Evolutionary conservation across 768 basidiomycete genomes (phyloP).

Genomic region (Boletus bicolor): DNA sequence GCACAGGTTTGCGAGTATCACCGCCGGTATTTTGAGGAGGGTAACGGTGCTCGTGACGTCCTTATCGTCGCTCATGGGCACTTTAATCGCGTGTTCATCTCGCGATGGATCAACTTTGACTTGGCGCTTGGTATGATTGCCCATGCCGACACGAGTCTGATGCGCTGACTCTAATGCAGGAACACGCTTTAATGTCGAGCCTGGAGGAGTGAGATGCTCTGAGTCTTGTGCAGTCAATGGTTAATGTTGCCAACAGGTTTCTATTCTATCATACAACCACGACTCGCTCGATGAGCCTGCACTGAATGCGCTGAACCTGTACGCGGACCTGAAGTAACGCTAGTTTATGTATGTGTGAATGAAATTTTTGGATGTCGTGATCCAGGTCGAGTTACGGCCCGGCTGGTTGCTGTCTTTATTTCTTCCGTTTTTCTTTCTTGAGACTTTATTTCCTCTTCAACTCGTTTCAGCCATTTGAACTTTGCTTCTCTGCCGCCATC

Average conservation of each 20-base stretch:
- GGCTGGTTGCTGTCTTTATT: conserved; percentile 4
- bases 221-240: not conserved
- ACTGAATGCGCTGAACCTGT: conserved; percentile 70
- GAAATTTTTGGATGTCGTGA: conserved; percentile 9
- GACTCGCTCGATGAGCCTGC: conserved; percentile 72
- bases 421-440: conserved; percentile 8
- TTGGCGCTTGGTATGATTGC: conserved; percentile 48
- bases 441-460: conserved; percentile 10
- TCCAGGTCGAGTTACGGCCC: conserved; percentile 12
- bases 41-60: conserved; percentile 67
- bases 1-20: conserved; percentile 70
- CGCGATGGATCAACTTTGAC: conserved; percentile 78
- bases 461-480: conserved; percentile 3
- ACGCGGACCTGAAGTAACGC: conserved; percentile 39
- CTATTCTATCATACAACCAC: conserved; percentile 84
- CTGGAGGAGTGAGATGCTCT: conserved; percentile 60
- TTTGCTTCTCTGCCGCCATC: conserved; percentile 9
- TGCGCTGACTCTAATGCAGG: conserved; percentile 38
- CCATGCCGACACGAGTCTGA: not conserved
- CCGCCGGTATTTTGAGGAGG: conserved; percentile 63
- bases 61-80: conserved; percentile 91
- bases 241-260: conserved; percentile 46
- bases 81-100: conserved; percentile 69
- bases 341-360: conserved; percentile 19
- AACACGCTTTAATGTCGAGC: conserved; percentile 80